Base-by-base conservation (phyloP, 805 yeast species). In the Myxozyma kluyveri region DNA sequence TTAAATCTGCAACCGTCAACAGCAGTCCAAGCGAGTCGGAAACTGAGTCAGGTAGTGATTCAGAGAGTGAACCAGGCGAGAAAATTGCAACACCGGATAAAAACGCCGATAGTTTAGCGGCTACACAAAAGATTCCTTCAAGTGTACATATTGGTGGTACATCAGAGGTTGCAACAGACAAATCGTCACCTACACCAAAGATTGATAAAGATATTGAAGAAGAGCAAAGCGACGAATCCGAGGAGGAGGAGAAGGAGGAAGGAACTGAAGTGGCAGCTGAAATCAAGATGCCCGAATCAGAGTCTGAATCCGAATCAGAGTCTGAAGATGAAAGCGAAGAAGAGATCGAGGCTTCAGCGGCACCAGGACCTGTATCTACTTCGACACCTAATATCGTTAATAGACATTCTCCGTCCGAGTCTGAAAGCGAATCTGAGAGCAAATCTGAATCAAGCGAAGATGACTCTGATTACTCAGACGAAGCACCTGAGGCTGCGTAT, bases 251-350 rank as follows among this genome's bases (percentile, higher is more conserved):
- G n/a, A 14, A 41, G 19, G 44, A 14, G 5, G 33, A 21, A n/a
- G 26, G 27, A 24, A 18, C 26, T 19, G 44, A 14, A 26, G 23
- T 9, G 33, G 17, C 17, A 12, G 27, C 17, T 9, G 44, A 23
- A 21, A 9, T 14, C 32, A 32, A 32, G 47, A 31, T 24, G 9
- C n/a, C 27, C 29, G 18, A 4, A 21, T n/a, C 19, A 9, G 36
- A n/a, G 35, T n/a, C 40, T 21, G 24, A 22, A 26, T 37, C 38
- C 7, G 29, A 19, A 18, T 24, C 38, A 10, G 24, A 14, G 19
- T 14, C 45, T 17, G 46, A 29, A 32, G 22, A 39, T 7, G 26
- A 29, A n/a, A 26, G 21, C 38, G 46, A 10, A n/a, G 46, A 31
- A 23, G 29, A 19, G 7, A 23, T 5, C 29, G 43, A 21, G n/a